Conservation (phyloP, 768 basidiomycete genomes). For the Mycena crocata region DNA sequence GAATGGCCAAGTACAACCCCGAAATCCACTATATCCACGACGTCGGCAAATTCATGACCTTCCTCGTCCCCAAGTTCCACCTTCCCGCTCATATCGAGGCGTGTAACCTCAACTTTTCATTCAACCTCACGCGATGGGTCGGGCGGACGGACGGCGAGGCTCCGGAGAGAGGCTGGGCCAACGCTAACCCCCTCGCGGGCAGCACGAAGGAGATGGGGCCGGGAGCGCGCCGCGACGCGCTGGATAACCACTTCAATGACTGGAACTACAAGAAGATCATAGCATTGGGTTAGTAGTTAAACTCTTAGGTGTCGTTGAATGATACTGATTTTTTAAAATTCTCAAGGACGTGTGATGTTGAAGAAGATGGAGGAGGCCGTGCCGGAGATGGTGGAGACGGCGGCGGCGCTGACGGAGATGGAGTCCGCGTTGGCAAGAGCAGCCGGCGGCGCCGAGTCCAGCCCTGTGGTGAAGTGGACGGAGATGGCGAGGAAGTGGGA, state of each 20-base stretch:
- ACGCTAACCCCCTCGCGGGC: constrained; percentile 41
- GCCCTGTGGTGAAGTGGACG: too few relatives aligned
- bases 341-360: background rate
- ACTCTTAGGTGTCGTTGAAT: too few relatives aligned
- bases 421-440: background rate
- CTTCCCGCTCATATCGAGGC: constrained; percentile 34
- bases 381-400: background rate
- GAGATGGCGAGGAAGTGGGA: background rate
- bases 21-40: background rate
- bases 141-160: constrained; percentile 51
- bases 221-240: constrained; percentile 7
- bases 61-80: constrained; percentile 43
- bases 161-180: constrained; percentile 44
- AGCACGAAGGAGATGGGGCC: constrained; percentile 54
- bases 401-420: background rate
- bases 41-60: constrained; percentile 1
- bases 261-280: constrained; percentile 22
- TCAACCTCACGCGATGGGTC: constrained; percentile 41
- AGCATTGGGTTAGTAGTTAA: background rate
- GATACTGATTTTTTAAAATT: background rate
- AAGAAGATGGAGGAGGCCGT: background rate
- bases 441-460: background rate
- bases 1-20: constrained; percentile 21
- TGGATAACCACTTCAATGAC: constrained; percentile 20
- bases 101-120: constrained; percentile 31